These are phyloP conservation scores for Diaporthe citriasiana DNA, from an alignment of 2,329 filamentous ascomycete genomes.

Conservation along the genomic window DNA sequence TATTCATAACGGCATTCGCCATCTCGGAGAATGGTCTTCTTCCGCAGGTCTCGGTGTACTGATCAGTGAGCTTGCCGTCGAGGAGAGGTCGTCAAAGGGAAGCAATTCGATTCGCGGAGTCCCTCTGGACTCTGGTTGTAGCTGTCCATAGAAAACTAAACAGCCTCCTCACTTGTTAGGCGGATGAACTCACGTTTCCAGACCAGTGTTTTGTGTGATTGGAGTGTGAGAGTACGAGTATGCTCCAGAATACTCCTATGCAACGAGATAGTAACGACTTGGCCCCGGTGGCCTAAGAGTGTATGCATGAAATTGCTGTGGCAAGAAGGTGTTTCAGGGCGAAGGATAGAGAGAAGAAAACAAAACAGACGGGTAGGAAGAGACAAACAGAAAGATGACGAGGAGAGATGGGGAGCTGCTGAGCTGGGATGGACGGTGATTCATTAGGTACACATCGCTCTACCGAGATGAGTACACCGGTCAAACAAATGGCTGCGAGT, in stretches of 20 bases:
- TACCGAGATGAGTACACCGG: rapidly evolving
- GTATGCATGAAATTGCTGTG: rapidly evolving
- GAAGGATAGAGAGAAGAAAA: background rate
- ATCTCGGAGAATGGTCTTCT: no score
- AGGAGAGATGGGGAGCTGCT: background rate
- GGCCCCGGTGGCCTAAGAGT: background rate
- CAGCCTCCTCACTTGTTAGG: background rate
- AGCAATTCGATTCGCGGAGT: background rate
- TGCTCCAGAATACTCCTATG: background rate
- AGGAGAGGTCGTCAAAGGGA: background rate
- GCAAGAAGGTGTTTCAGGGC: no score
- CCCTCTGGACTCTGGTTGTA: background rate
- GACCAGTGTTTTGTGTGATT: no score
- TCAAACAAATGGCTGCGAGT: background rate
- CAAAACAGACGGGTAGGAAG: background rate
- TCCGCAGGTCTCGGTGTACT: no score
- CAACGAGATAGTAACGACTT: background rate
- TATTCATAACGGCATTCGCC: no score
- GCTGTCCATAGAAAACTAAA: background rate
- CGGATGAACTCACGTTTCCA: rapidly evolving
- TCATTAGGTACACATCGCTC: rapidly evolving
- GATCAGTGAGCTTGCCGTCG: no score
- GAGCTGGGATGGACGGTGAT: background rate
- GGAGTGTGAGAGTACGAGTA: background rate
- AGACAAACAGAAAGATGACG: background rate